phyloP scores from a whole-genome alignment of 306 rosid genomes.

The Cucumis cinereus region DNA sequence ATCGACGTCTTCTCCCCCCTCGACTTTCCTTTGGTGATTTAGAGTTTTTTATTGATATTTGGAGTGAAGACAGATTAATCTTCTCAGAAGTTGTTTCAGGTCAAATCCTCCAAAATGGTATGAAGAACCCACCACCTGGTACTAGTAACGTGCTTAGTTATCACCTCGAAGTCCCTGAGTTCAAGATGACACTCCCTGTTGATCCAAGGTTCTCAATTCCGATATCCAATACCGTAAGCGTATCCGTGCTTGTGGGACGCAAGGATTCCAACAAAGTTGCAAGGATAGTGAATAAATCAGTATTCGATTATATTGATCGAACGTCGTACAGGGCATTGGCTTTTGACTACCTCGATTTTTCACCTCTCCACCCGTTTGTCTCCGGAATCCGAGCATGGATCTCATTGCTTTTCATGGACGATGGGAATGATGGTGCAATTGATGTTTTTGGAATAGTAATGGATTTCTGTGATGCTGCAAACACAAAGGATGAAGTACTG shows the following conservation, averaged over 20 bases:
- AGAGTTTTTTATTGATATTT: conserved; percentile 83
- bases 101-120: conserved; percentile 37
- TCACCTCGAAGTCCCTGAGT: conserved; percentile 51
- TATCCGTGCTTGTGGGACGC: conserved; percentile 67
- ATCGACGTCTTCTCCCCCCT: conserved; percentile 62
- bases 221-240: conserved; percentile 44
- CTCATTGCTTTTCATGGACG: conserved; percentile 81
- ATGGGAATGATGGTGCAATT: conserved; percentile 42
- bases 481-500: conserved; percentile 75
- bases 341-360: conserved; percentile 75
- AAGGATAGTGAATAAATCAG: conserved; percentile 47
- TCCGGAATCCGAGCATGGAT: conserved; percentile 81
- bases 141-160: conserved; percentile 44
- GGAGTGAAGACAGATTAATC: conserved; percentile 49
- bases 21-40: conserved; percentile 70
- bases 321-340: conserved; percentile 68
- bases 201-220: conserved; percentile 69
- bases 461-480: conserved; percentile 92
- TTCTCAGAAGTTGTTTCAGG: conserved; percentile 83
- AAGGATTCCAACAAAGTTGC: conserved; percentile 78
- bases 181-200: conserved; percentile 66
- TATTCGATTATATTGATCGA: conserved; percentile 70
- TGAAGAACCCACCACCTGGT: conserved; percentile 38
- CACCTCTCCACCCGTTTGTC: conserved; percentile 60
- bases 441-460: conserved; percentile 86